Evolutionary conservation across 257 asterid genomes (phyloP).

Genomic region (Ligustrum vulgare): DNA sequence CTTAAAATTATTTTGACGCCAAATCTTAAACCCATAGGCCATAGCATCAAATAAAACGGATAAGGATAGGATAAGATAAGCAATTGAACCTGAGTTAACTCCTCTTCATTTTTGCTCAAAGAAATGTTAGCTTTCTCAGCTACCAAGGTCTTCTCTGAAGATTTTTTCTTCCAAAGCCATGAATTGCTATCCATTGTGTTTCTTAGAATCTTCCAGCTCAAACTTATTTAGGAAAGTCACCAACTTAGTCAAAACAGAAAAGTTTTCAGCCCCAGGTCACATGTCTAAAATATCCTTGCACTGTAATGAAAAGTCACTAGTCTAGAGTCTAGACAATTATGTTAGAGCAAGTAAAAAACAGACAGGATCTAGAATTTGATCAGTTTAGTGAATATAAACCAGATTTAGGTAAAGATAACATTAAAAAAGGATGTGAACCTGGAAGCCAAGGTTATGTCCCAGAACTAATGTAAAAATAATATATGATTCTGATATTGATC

Average conservation of each 20-base stretch:
- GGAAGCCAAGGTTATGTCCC: not conserved
- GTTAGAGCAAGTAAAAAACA: not conserved
- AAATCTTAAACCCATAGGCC: not conserved
- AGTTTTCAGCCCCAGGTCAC: slow-evolving; percentile 1
- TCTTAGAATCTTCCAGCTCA: slow-evolving; percentile 26
- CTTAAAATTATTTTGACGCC: not conserved
- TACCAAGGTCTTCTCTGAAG: slow-evolving; percentile 56
- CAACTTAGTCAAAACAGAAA: slow-evolving; percentile 21
- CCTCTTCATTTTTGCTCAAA: slow-evolving; percentile 45
- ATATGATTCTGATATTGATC: not conserved
- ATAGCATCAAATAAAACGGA: slow-evolving; percentile 13
- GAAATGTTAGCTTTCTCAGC: slow-evolving; percentile 54
- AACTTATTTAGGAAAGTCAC: not conserved
- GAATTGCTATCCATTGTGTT: slow-evolving; percentile 64
- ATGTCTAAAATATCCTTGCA: not conserved
- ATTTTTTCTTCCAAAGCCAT: slow-evolving; percentile 84
- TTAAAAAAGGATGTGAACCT: not conserved
- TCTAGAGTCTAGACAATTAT: not conserved
- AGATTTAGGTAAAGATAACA: not conserved
- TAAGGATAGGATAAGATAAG: not conserved
- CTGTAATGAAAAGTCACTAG: not conserved
- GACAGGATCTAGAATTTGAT: not conserved
- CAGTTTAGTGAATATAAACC: not conserved
- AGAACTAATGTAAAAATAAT: not conserved
- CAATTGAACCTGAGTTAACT: slow-evolving; percentile 45